Base-by-base conservation (phyloP, 495 filamentous ascomycete genomes). In the Trichoderma erinaceum region DNA sequence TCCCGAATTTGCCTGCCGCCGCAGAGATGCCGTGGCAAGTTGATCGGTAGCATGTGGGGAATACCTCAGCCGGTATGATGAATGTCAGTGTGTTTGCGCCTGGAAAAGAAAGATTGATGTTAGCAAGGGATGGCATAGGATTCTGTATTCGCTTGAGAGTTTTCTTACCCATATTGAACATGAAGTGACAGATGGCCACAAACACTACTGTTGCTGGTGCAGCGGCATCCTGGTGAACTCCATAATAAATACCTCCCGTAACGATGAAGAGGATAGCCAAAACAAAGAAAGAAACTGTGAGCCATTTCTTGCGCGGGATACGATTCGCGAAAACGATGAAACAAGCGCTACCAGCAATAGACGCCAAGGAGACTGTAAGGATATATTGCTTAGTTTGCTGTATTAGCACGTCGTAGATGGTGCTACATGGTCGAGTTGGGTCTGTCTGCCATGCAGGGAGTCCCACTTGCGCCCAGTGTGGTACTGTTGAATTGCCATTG, bases 61-160 rank as follows among this genome's bases (percentile, higher is more conserved):
- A 97, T 68, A 89, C 88, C 73, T 97, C 93, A 27, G 90, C 92
- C 12, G 93, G 92, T 1, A 97, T 90, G 71, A 97, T 90, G 84
- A 96, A 96, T 12, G 92, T 96, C 4, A 92, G 93, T 35, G 89
- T 86, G 77, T 96, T 97, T 58, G 93, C 92, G 2, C 91, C 76
- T 78, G 18, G 12, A 32, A 32, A 1, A 18, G 11, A 25, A 25
- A 25, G n/a, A 6, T 25, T 21, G 15, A 61, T 21, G 56, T 61
- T 32, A 61, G 56, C 25, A 13, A 15, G 11, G 27, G 46, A 50
- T 25, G 11, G 38, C 2, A 46, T 23, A 32, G 29, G 25, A 35
- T 25, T 11, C 3, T 63, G 41, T 12, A 56, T n/a, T 6, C 21
- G 18, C 21, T 16, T 23, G 21, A 25, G 10, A 50, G 65, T 0